Conservation (phyloP, 345 rosid species). For the Eucalyptus cloeziana region DNA sequence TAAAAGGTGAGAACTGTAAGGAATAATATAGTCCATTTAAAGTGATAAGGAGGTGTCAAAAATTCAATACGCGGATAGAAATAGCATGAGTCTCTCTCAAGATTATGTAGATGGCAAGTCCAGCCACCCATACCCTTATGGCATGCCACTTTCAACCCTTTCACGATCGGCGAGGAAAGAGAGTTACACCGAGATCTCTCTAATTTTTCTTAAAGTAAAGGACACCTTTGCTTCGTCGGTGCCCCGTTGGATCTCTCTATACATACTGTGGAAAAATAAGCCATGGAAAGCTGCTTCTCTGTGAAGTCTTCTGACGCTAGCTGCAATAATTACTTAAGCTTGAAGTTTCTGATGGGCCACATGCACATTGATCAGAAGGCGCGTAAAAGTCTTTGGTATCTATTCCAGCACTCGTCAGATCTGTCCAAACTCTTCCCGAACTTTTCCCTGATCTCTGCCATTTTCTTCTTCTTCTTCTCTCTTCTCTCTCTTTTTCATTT, state of each 20-base stretch:
- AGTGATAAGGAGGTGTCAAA: accelerated
- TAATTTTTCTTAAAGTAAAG: not conserved
- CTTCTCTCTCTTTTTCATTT: no score
- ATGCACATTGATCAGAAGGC: not conserved
- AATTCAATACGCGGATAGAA: accelerated
- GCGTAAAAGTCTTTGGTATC: not conserved
- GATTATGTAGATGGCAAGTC: not conserved
- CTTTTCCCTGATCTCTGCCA: not conserved
- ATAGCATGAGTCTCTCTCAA: accelerated
- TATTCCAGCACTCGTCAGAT: not conserved
- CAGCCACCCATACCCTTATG: not conserved
- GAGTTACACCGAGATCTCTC: not conserved
- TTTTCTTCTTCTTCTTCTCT: no score
- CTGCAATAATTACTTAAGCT: not conserved
- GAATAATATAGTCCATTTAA: accelerated
- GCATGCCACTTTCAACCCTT: not conserved
- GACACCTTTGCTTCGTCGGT: not conserved
- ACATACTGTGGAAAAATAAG: not conserved
- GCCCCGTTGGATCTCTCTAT: not conserved
- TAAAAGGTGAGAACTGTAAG: accelerated
- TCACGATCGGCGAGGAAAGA: not conserved
- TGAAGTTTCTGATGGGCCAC: accelerated
- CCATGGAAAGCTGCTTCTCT: not conserved
- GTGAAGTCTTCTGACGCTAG: not conserved
- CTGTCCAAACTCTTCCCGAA: not conserved